Conservation (phyloP, 352 stramenopile genomes). For the Pythium angustatum region DNA sequence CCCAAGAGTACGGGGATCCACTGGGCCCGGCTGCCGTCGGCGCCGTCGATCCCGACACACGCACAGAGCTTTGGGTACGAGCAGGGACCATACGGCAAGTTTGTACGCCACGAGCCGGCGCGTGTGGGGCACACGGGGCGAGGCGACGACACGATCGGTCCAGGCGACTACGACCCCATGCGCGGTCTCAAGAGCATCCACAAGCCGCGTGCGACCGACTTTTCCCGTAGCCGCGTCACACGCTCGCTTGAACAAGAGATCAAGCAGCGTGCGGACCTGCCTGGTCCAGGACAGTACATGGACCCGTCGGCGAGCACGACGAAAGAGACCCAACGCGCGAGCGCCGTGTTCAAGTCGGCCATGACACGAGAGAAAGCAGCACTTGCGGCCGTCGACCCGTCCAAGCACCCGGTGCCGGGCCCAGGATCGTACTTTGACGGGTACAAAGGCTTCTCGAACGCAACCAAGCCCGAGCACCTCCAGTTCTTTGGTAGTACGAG, state of each 20-base stretch:
- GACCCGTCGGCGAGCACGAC: slow-evolving; percentile 26
- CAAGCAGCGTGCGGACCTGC: slow-evolving; percentile 49
- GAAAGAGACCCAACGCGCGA: slow-evolving; percentile 53
- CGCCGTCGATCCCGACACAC: slow-evolving; percentile 69
- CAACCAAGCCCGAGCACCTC: slow-evolving; percentile 64
- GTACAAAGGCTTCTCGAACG: slow-evolving; percentile 43
- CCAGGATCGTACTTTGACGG: slow-evolving; percentile 61
- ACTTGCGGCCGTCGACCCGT: slow-evolving; percentile 14
- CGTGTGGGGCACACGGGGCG: slow-evolving; percentile 55
- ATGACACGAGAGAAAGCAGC: slow-evolving; percentile 55
- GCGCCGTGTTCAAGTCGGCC: slow-evolving; percentile 70
- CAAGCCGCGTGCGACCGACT: slow-evolving; percentile 64
- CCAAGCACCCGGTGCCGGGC: slow-evolving; percentile 52
- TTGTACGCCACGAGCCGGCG: slow-evolving; percentile 65
- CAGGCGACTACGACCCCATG: slow-evolving; percentile 75
- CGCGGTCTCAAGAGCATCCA: slow-evolving; percentile 64
- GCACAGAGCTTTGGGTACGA: slow-evolving; percentile 83
- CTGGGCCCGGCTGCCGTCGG: slow-evolving; percentile 67
- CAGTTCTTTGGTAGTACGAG: slow-evolving; percentile 83
- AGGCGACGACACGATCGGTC: slow-evolving; percentile 60
- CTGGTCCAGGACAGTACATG: slow-evolving; percentile 67
- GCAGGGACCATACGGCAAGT: slow-evolving; percentile 66
- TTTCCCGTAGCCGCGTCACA: slow-evolving; percentile 63
- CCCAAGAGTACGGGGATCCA: slow-evolving; percentile 51
- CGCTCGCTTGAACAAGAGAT: slow-evolving; percentile 68